Percentiles rank a stretch among this genome's conserved stretches.
Conservation (phyloP, 768 basidiomycete species). For the Rhodotorula diobovata region DNA sequence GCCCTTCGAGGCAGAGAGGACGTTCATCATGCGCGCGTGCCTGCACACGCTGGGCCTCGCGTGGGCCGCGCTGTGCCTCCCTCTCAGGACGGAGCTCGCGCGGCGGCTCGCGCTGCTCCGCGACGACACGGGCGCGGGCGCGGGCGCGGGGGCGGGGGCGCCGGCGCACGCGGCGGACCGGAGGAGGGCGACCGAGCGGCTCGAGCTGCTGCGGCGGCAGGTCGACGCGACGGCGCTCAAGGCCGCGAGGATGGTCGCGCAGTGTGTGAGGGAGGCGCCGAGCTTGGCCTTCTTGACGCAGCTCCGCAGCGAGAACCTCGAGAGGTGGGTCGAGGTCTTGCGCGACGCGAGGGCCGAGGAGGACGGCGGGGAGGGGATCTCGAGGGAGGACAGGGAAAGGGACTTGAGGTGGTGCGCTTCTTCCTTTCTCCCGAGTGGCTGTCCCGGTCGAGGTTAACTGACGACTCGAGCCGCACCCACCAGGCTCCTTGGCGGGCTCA, state of each 20-base stretch:
- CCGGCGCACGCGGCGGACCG: conserved; percentile 4
- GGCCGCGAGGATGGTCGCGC: conserved; percentile 34
- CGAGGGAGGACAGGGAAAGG: conserved; percentile 6
- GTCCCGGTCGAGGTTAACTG: background rate
- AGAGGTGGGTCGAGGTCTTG: conserved; percentile 24
- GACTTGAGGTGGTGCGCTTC: conserved; percentile 24
- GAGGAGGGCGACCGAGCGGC: conserved; percentile 9
- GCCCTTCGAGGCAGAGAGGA: conserved; percentile 28
- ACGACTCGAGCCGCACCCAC: rapidly evolving
- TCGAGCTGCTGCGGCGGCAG: conserved; percentile 18
- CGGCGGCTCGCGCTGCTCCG: conserved; percentile 24
- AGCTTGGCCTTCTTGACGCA: conserved; percentile 31
- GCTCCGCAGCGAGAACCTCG: conserved; percentile 30
- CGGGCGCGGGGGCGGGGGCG: background rate
- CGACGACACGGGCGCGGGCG: background rate
- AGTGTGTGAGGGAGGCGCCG: conserved; percentile 32
- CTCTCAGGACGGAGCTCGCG: conserved; percentile 26
- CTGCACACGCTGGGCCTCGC: conserved; percentile 34
- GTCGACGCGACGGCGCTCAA: conserved; percentile 15
- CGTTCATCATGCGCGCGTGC: conserved; percentile 32
- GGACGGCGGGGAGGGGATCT: conserved; percentile 25
- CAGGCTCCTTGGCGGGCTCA: conserved; percentile 32
- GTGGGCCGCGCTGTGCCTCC: conserved; percentile 34
- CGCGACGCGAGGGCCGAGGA: conserved; percentile 18
- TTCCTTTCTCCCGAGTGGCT: background rate